Base-by-base conservation (phyloP, 2,329 filamentous ascomycete genomes). In the Aspergillus piperis region DNA sequence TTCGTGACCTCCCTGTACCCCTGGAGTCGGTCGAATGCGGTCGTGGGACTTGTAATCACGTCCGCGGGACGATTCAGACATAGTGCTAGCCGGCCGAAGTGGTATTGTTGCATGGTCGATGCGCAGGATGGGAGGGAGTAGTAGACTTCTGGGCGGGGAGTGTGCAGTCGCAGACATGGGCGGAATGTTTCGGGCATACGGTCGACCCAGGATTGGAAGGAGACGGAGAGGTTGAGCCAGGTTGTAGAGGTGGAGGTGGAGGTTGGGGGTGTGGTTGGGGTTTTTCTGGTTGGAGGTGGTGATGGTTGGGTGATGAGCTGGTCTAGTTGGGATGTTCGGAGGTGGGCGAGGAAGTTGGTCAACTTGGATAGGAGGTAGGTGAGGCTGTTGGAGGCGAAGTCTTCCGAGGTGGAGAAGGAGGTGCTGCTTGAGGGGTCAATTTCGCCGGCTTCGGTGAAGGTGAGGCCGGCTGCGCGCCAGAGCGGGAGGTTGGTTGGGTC, bases 311-410 rank as follows among this genome's bases (percentile, higher is more conserved):
- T 36, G 32, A 36, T 36, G 32, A 72, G 71, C 42, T 75, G 72
- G 6, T 72, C 70, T 25, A 74, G 74, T 52, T 73, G 78, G 2
- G 84, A 74, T 3, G 82, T 80, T 59, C 86, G 85, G 1, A 83
- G 84, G 1, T 81, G 80, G 1, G 84, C 84, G 42, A 88, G 81
- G 68, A 84, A 88, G 65, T 89, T 89, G 54, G 86, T 80, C 0
- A 88, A 79, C 64, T 88, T 88, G 23, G 83, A 81, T 54, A 86
- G 77, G 4, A 89, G 79, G 84, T 86, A 88, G 2, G 85, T 81
- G 2, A 89, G 71, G 1, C 83, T 82, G 65, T 89, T 88, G 38
- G 81, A 82, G 48, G 86, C 83, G 62, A 85, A 79, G 62, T 88
- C 86, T 70, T 89, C 86, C 19, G 78, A 77, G 70, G 83, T 83